Base-by-base conservation (phyloP, 2,329 filamentous ascomycete species). In the Aspergillus viridinutans region DNA sequence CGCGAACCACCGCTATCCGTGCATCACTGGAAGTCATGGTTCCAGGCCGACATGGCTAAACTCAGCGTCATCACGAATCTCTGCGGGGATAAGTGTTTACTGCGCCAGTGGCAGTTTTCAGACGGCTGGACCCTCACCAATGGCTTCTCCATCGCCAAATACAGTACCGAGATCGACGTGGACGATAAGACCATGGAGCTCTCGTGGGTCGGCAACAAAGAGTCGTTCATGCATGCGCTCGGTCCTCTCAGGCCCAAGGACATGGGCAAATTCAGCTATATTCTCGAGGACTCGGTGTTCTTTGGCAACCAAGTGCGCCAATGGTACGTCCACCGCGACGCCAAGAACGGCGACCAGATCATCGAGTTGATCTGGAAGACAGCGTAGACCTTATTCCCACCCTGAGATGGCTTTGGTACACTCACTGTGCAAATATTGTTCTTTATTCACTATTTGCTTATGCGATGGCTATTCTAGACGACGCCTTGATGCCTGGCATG, bases 11-110 rank as follows among this genome's bases (percentile, higher is more conserved):
- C 82, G 0, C 70, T 86, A 12, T 84, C 80, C 51, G 72, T 87
- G 6, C 84, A 87, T 67, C 84, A 87, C 72, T 86, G 83, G 83
- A 85, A 85, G 67, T 82, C 78, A 12, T 86, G 83, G 82, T 84
- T 84, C 69, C 64, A 75, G 8, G 68, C 66, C 25, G 71, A 75
- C 56, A 83, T 85, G 45, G 75, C 77, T 49, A 74, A 78, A 56
- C 80, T 85, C 72, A 77, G 80, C 32, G 70, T 74, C 42, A 72
- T 83, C 12, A 72, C 77, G 6, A 67, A 77, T 9, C 67, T 84
- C n/a, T 86, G 84, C 61, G 84, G 84, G 4, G 79, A 81, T 50
- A 61, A 61, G 2, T 86, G 84, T 57, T 78, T 85, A 59, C 71
- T 87, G 50, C 81, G 83, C 63, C 77, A 84, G 25, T 86, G 79